These are phyloP conservation scores for Mayamaea pseudoterrestris DNA, from an alignment of 108 stramenopile species.

Conservation along the genomic window DNA sequence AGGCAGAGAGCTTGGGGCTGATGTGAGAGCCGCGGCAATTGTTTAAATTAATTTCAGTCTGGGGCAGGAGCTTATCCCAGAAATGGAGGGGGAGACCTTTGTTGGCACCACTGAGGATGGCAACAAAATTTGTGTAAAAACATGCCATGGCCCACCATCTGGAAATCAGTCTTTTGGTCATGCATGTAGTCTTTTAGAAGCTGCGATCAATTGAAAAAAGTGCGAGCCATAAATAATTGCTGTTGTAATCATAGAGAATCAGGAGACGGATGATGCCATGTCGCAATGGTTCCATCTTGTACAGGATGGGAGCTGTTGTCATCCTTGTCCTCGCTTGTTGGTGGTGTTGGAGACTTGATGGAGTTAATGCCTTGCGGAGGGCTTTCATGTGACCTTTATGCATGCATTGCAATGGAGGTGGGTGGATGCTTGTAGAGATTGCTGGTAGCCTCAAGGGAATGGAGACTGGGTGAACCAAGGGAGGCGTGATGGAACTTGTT, in stretches of 20 bases:
- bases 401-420: no score
- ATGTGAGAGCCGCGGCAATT: constrained; percentile 18
- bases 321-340: no score
- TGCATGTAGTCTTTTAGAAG: constrained; percentile 6
- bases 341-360: no score
- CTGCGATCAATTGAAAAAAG: constrained; percentile 3
- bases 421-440: no score
- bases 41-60: constrained; percentile 20
- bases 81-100: constrained; percentile 19
- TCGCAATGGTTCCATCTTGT: no score
- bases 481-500: no score
- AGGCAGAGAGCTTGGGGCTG: no score
- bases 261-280: constrained; percentile 3
- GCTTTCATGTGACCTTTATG: no score
- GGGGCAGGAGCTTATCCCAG: constrained; percentile 18
- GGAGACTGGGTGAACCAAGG: no score
- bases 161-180: constrained; percentile 11
- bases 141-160: constrained; percentile 19
- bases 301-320: no score
- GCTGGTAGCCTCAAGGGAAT: no score
- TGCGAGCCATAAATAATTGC: constrained; percentile 8
- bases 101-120: constrained; percentile 16
- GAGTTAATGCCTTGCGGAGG: no score
- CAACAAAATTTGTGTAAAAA: constrained; percentile 24
- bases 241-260: background rate